phyloP scores from a whole-genome alignment of 2,329 filamentous ascomycete species.

The Cladosporium phlei region DNA sequence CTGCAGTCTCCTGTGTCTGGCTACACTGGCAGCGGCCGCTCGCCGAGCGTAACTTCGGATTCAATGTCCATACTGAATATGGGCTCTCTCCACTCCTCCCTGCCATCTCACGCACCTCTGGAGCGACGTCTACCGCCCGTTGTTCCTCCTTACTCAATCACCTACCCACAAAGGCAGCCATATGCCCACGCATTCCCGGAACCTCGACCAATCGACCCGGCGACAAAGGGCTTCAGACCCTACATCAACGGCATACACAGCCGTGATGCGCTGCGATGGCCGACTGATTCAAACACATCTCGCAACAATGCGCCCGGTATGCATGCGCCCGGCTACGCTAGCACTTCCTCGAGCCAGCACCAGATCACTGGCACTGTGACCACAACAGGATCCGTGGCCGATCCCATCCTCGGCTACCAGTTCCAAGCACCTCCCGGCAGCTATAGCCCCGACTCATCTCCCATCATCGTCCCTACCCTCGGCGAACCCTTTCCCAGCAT shows the following conservation, averaged over 20 bases:
- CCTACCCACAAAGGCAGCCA: slow-evolving; percentile 16
- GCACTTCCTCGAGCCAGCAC: slow-evolving; percentile 3
- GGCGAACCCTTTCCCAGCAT: slow-evolving; percentile 21
- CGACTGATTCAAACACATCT: slow-evolving; percentile 14
- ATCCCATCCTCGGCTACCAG: slow-evolving; percentile 26
- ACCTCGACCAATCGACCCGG: slow-evolving; percentile 22
- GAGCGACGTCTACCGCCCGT: slow-evolving; percentile 28
- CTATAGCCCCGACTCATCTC: slow-evolving; percentile 24
- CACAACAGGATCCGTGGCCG: slow-evolving; percentile 6
- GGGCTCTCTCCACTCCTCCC: slow-evolving; percentile 30
- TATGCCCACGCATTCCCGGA: slow-evolving; percentile 20
- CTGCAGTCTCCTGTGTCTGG: slow-evolving; percentile 21
- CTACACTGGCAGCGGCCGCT: slow-evolving; percentile 18
- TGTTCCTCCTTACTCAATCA: slow-evolving; percentile 23
- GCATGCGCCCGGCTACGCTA: not conserved
- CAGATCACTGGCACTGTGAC: not conserved
- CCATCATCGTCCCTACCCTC: slow-evolving; percentile 18
- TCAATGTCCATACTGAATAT: slow-evolving; percentile 31
- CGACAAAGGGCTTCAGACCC: slow-evolving; percentile 17
- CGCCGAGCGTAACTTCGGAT: slow-evolving; percentile 27
- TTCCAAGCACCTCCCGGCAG: slow-evolving; percentile 20
- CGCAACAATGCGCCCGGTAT: not conserved
- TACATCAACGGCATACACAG: slow-evolving; percentile 28
- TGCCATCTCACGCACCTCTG: slow-evolving; percentile 28
- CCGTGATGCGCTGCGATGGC: slow-evolving; percentile 29